Base-by-base conservation (phyloP, 495 filamentous ascomycete genomes). In the Neurospora cerealis region DNA sequence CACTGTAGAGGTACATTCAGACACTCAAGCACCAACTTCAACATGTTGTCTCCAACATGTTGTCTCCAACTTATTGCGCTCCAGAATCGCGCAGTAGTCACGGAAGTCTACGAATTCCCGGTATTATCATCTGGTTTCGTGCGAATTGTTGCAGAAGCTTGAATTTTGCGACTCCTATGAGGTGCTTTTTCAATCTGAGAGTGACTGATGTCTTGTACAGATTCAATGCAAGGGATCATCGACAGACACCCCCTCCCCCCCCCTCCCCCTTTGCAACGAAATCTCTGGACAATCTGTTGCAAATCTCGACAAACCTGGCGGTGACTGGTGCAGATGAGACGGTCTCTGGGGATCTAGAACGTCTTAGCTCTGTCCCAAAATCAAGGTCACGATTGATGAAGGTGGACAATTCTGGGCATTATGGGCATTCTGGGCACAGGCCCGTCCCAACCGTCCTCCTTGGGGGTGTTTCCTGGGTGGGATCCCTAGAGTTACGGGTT, bases 291-390 rank as follows among this genome's bases (percentile, higher is more conserved):
- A 34, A 66, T 62, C 54, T 66, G 15, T 66, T 13, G 54, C 54
- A 62, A 62, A 62, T 62, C 54, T 62, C 28, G 54, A 66, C 28
- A 66, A 66, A 66, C 54, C 28, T 34, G 54, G 54, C 54, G 54
- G 54, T 66, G 54, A 34, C 54, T 66, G 24, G 15, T 66, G 54
- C 54, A 66, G 34, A 74, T 37, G 74, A 73, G 75, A 70, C 76
- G 74, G 77, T 77, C 79, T 76, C 72, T 17, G 69, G 24, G 34
- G 76, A 62, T 77, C 79, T 79, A 75, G 79, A 78, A 75, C 78
- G 10, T 39, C 9, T 54, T 24, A 66, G 32, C 34, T 72, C 19
- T 48, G 34, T 75, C 71, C 72, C 70, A 75, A 69, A 60, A 78
- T 78, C 77, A 79, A 75, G 78, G 78, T 32, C 40, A 72, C 71